Base-by-base conservation (phyloP, 768 basidiomycete genomes). In the Agrocybe pediades region DNA sequence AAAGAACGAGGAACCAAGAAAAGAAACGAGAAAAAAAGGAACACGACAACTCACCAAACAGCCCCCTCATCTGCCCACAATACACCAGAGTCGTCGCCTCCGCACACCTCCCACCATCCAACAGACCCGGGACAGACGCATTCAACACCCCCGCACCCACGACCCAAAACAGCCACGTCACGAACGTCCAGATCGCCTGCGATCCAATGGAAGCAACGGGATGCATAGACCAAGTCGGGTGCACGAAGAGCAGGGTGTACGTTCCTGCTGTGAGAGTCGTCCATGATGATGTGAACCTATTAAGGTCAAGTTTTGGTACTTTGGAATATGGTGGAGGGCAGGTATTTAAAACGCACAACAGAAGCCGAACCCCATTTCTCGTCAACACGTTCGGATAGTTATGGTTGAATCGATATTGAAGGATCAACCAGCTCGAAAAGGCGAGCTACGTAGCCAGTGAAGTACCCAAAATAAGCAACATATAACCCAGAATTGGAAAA, bases 101-200 rank as follows among this genome's bases (percentile, higher is more conserved):
- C 8, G 62, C 70, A 60, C 86, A 86, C 16, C 65, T 68, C 26
- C 66, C 68, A 24, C 62, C 65, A 50, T 71, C 65, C 45, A 82
- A 70, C 40, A 83, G 54, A 9, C 63, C 67, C 2, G 83, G 81
- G 20, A 81, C 62, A 6, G 82, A 74, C 30, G 71, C 71, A 56
- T 83, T 82, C 42, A 86, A 62, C 20, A 80, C 65, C 0, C 77
- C 79, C 3, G 83, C 74, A 40, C 82, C 81, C 13, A 83, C 70
- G 17, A 85, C 72, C 86, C 85, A 87, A 42, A 85, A 69, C 16
- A 80, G 59, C 83, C 82, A 85, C 13, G 85, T 85, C 1, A 78
- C 53, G 24, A 84, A 66, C 3, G 80, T 66, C 86, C 86, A 87
- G 40, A 85, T 67, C 11, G 74, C 75, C 60, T 87, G 86, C 0